phyloP scores from a whole-genome alignment of 371 early-diverging fungal genomes.

The Basidiobolus heterosporus region DNA sequence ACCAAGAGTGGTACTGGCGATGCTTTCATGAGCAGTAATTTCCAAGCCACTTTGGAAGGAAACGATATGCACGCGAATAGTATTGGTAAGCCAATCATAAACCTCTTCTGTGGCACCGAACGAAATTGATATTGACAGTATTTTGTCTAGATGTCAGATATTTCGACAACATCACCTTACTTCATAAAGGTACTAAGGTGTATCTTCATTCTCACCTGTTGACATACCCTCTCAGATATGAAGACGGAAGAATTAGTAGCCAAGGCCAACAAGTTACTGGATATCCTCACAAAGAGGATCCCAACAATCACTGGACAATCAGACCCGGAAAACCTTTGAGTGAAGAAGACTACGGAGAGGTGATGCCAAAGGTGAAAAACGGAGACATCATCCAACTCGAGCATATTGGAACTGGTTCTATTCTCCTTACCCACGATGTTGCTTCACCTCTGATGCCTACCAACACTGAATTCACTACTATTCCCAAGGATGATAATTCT shows the following conservation, averaged over 20 bases:
- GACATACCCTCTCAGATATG: constrained; percentile 77
- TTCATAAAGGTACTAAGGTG: constrained; percentile 51
- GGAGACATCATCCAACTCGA: constrained; percentile 37
- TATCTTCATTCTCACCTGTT: constrained; percentile 73
- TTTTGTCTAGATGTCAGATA: constrained; percentile 48
- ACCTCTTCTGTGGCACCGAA: background rate
- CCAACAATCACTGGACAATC: constrained; percentile 74
- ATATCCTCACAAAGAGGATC: constrained; percentile 46
- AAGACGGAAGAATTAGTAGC: constrained; percentile 80
- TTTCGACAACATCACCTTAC: constrained; percentile 59
- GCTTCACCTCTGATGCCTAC: constrained; percentile 90
- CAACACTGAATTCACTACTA: constrained; percentile 89
- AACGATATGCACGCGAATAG: constrained; percentile 26
- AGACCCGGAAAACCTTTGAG: constrained; percentile 25
- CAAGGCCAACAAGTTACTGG: constrained; percentile 86
- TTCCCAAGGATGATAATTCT: constrained; percentile 20
- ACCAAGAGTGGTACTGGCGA: constrained; percentile 76
- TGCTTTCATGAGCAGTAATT: constrained; percentile 68
- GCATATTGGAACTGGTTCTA: constrained; percentile 33
- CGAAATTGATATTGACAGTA: background rate
- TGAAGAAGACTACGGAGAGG: constrained; percentile 6
- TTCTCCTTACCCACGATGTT: constrained; percentile 88
- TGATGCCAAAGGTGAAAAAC: constrained; percentile 8
- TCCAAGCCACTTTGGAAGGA: constrained; percentile 72
- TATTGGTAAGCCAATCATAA: constrained; percentile 3